Evolutionary conservation across 2,329 filamentous ascomycete species (phyloP).

Genomic region (Cryphonectria nitschkei): DNA sequence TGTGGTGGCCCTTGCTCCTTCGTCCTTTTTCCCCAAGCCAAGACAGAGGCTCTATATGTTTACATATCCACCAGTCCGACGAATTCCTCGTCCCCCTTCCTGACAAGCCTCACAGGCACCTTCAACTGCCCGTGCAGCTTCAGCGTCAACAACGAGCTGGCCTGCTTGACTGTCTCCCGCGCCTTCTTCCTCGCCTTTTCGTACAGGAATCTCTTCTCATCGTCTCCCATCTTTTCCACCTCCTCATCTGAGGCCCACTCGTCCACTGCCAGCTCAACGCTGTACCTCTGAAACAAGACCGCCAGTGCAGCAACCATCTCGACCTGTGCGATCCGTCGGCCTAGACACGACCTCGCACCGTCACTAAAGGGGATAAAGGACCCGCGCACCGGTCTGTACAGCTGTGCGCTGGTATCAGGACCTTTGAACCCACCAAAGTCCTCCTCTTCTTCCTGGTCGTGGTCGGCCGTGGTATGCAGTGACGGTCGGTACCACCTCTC

Average conservation of each 20-base stretch:
- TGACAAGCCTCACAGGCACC: constrained; percentile 71
- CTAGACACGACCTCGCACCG: constrained; percentile 60
- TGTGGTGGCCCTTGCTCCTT: background rate
- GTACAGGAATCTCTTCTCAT: constrained; percentile 59
- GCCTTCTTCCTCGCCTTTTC: constrained; percentile 61
- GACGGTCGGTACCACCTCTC: constrained; percentile 68
- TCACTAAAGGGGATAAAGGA: constrained; percentile 63
- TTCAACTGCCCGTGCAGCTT: constrained; percentile 64
- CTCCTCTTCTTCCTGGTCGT: constrained; percentile 39
- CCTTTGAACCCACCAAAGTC: constrained; percentile 63
- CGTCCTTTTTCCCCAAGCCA: background rate
- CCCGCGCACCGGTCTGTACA: constrained; percentile 64
- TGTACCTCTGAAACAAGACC: constrained; percentile 61
- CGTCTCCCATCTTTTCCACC: constrained; percentile 52
- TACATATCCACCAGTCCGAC: constrained; percentile 42
- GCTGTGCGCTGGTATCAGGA: constrained; percentile 62
- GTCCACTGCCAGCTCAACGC: constrained; percentile 71
- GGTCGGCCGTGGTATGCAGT: constrained; percentile 19
- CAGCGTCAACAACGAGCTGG: constrained; percentile 70
- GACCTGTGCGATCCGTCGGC: constrained; percentile 62
- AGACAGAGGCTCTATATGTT: background rate
- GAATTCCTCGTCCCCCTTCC: constrained; percentile 72
- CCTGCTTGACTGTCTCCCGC: constrained; percentile 54
- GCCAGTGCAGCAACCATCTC: constrained; percentile 60
- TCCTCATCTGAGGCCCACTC: constrained; percentile 59